Percentiles rank a stretch among this genome's conserved stretches.
These are phyloP conservation scores for Phlyctochytrium arcticum DNA, from an alignment of 192 early-diverging fungal genomes.

Conservation along the genomic window DNA sequence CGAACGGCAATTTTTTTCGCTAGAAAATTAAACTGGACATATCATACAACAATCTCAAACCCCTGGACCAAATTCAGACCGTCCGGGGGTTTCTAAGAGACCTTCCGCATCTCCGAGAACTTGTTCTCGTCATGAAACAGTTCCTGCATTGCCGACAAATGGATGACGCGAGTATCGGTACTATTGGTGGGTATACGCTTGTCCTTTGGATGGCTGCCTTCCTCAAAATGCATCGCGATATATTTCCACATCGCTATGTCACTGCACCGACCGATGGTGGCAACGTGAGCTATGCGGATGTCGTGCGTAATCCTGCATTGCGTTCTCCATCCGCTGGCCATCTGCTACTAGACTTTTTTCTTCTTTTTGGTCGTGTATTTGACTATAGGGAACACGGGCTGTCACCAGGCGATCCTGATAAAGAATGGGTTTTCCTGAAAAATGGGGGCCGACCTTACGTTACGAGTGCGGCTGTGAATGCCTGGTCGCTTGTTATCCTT, in stretches of 20 bases:
- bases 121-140: conserved; percentile 25
- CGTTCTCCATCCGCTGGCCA: neutral
- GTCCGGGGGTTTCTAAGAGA: neutral
- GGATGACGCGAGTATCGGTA: conserved; percentile 1
- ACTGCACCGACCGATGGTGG: no score
- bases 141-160: conserved; percentile 15
- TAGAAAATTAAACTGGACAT: conserved; percentile 10
- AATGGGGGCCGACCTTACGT: neutral
- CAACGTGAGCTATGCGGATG: no score
- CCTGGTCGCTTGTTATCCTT: neutral
- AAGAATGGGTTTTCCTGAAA: neutral
- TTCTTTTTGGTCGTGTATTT: neutral
- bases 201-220: conserved; percentile 21
- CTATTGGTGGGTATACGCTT: conserved; percentile 10
- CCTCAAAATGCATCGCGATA: conserved; percentile 10
- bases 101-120: conserved; percentile 7
- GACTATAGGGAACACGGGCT: neutral
- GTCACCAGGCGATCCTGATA: neutral
- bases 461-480: neutral
- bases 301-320: neutral
- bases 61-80: neutral
- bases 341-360: conserved; percentile 19
- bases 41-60: conserved; percentile 3
- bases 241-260: conserved; percentile 12
- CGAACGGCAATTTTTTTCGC: neutral